phyloP scores from a whole-genome alignment of 129 eudicot genomes.

The Flaveria brownii region DNA sequence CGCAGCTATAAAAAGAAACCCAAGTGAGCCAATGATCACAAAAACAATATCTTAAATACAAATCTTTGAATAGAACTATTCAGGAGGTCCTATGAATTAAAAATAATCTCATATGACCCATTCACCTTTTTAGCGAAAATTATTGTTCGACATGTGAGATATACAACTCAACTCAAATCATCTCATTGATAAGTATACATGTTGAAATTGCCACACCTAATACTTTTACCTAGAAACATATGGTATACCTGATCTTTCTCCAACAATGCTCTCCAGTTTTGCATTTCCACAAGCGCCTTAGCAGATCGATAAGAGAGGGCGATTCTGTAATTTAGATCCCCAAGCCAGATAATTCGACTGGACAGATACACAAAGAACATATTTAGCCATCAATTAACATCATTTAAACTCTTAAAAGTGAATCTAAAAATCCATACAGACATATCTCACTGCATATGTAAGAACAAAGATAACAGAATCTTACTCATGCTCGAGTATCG shows the following conservation, averaged over 20 bases:
- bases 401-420: slow-evolving; percentile 13
- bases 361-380: slow-evolving; percentile 14
- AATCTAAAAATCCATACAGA: background rate
- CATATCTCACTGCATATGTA: no score
- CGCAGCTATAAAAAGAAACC: slow-evolving; percentile 55
- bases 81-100: background rate
- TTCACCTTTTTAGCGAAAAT: background rate
- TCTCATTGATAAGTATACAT: background rate
- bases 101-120: background rate
- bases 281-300: slow-evolving; percentile 96
- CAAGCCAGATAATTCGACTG: slow-evolving; percentile 96
- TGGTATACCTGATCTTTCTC: slow-evolving; percentile 81
- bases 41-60: background rate
- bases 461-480: slow-evolving; percentile 10
- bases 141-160: background rate
- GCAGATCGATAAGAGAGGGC: slow-evolving; percentile 88
- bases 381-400: background rate
- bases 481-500: slow-evolving; percentile 86
- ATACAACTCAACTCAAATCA: background rate
- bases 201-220: background rate
- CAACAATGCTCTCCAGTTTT: slow-evolving; percentile 90
- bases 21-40: background rate
- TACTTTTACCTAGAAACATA: background rate
- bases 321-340: slow-evolving; percentile 88
- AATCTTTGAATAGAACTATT: background rate